A percentile compares a stretch with the other conserved stretches of the same genome.
Evolutionary conservation across 805 yeast species (phyloP).

Genomic region (Candida verbasci): DNA sequence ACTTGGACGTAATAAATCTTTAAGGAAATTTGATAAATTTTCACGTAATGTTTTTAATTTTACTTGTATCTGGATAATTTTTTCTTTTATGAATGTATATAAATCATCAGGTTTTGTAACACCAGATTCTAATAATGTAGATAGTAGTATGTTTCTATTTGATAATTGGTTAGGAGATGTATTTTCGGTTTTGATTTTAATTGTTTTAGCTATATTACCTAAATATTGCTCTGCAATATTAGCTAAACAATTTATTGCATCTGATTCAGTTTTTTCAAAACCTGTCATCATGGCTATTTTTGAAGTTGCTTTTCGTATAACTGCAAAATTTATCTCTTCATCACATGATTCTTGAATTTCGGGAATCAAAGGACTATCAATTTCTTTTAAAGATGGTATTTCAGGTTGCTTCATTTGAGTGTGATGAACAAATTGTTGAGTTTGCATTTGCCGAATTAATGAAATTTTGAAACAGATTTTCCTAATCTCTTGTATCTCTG

Average conservation of each 20-base stretch:
- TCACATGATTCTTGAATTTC: constrained; percentile 30
- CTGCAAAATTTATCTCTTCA: constrained; percentile 53
- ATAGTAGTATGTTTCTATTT: constrained; percentile 44
- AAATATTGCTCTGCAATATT: constrained; percentile 81
- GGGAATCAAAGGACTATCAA: constrained; percentile 58
- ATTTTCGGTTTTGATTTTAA: constrained; percentile 70
- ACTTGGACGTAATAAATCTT: constrained; percentile 78
- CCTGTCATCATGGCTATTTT: constrained; percentile 89
- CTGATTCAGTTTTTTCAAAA: constrained; percentile 75
- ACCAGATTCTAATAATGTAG: constrained; percentile 81
- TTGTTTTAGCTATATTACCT: constrained; percentile 64
- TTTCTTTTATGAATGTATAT: constrained; percentile 69
- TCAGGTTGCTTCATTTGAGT: constrained; percentile 70
- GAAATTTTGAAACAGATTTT: constrained; percentile 85
- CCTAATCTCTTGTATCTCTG: constrained; percentile 81
- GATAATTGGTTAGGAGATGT: constrained; percentile 41
- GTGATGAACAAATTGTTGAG: constrained; percentile 68
- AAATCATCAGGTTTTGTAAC: constrained; percentile 73
- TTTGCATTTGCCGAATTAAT: constrained; percentile 85
- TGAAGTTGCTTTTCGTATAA: constrained; percentile 65
- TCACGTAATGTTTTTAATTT: constrained; percentile 65
- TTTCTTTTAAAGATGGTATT: constrained; percentile 54
- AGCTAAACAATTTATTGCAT: constrained; percentile 73
- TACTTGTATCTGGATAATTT: constrained; percentile 59
- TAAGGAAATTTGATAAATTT: constrained; percentile 67